Evolutionary conservation across 2,329 filamentous ascomycete species (phyloP).

Genomic region (Pochonia chlamydosporia): DNA sequence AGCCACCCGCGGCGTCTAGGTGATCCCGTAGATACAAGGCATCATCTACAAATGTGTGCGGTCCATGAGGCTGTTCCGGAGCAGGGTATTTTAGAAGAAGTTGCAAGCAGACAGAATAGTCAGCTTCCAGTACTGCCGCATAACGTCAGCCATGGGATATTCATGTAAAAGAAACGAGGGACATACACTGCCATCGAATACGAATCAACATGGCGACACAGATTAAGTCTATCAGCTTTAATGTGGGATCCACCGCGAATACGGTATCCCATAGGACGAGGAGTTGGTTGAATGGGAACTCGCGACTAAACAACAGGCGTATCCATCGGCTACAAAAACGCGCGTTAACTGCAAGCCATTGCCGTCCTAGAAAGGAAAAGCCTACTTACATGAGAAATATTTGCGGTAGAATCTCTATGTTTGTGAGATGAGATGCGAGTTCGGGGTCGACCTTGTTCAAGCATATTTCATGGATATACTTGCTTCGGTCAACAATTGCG

Average conservation of each 20-base stretch:
- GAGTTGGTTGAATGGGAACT: constrained; percentile 83
- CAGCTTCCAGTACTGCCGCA: constrained; percentile 66
- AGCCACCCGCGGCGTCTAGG: constrained; percentile 55
- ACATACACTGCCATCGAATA: constrained; percentile 81
- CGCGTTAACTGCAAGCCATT: not conserved
- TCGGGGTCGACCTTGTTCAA: constrained; percentile 77
- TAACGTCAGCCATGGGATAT: constrained; percentile 16
- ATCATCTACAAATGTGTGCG: constrained; percentile 79
- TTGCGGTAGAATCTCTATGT: constrained; percentile 87
- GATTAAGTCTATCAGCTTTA: constrained; percentile 82
- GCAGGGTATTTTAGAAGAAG: constrained; percentile 78
- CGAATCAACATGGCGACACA: constrained; percentile 90
- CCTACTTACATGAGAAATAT: constrained; percentile 80
- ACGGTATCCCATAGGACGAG: constrained; percentile 86
- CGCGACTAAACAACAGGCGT: constrained; percentile 82
- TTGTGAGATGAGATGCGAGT: constrained; percentile 71
- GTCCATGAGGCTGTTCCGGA: constrained; percentile 54
- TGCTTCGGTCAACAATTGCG: constrained; percentile 76
- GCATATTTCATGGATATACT: constrained; percentile 78
- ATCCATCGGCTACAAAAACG: constrained; percentile 70
- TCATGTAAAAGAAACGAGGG: not conserved
- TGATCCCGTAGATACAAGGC: constrained; percentile 69
- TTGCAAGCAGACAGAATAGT: constrained; percentile 81
- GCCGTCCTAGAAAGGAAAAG: constrained; percentile 3
- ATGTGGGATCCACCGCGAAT: constrained; percentile 75